phyloP scores from a whole-genome alignment of 257 asterid genomes.

The Solanum piurae region DNA sequence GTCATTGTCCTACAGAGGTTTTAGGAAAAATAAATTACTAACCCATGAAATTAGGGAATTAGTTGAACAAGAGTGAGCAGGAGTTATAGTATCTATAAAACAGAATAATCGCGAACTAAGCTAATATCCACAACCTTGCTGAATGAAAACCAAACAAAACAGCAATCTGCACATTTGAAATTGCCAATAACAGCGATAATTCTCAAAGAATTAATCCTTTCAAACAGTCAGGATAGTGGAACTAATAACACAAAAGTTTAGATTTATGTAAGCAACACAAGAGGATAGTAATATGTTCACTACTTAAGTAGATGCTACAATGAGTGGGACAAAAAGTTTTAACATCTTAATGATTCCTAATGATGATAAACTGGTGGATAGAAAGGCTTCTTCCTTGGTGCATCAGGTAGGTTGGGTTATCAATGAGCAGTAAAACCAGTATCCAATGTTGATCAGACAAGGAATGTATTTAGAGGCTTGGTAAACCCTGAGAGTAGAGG shows the following conservation, averaged over 20 bases:
- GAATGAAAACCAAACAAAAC: not conserved
- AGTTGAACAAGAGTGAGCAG: not conserved
- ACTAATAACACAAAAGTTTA: not conserved
- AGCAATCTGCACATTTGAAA: not conserved
- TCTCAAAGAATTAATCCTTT: not conserved
- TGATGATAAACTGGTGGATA: not conserved
- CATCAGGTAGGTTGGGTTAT: not conserved
- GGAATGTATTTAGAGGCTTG: not conserved
- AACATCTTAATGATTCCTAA: not conserved
- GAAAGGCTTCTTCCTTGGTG: not conserved
- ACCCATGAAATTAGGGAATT: not conserved
- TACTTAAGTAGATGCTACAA: not conserved
- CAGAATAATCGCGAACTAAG: not conserved
- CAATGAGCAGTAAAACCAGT: not conserved
- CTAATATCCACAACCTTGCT: not conserved
- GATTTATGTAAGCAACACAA: not conserved
- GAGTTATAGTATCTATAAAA: not conserved
- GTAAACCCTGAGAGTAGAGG: not conserved
- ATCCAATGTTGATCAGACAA: not conserved
- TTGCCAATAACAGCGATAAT: not conserved
- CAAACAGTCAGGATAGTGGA: not conserved
- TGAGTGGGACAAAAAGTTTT: not conserved
- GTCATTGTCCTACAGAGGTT: conserved; percentile 35
- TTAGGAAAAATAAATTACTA: not conserved
- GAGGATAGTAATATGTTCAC: not conserved